Evolutionary conservation across 495 filamentous ascomycete genomes (phyloP).

Genomic region (Daldinia concentrica): DNA sequence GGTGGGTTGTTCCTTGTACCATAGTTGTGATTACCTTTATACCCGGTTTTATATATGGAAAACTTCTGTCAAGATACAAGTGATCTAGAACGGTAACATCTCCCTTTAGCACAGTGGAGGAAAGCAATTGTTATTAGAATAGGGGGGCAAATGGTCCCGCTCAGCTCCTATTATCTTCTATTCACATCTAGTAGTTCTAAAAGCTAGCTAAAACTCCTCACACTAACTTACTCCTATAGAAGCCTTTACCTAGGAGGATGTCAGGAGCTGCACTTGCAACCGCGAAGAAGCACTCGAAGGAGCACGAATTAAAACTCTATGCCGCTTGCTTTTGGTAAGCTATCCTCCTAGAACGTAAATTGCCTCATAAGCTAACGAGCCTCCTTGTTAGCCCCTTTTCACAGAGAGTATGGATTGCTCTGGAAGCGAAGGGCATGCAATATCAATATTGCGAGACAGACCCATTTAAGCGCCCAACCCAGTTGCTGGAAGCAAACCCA

Average conservation of each 20-base stretch:
- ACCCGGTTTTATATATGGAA: slow-evolving; percentile 31
- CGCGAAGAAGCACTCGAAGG: slow-evolving; percentile 74
- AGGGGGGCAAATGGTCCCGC: slow-evolving; percentile 6
- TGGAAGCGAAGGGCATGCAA: slow-evolving; percentile 82
- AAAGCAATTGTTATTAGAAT: slow-evolving; percentile 7
- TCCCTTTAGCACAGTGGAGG: slow-evolving; percentile 15
- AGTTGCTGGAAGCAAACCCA: slow-evolving; percentile 86
- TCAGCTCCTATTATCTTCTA: slow-evolving; percentile 3
- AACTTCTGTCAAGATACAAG: slow-evolving; percentile 15
- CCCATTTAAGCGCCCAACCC: slow-evolving; percentile 76
- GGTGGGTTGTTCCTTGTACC: slow-evolving; percentile 62
- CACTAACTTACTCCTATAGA: slow-evolving; percentile 46
- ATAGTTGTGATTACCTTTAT: slow-evolving; percentile 29
- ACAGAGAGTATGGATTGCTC: slow-evolving; percentile 93
- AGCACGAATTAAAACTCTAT: slow-evolving; percentile 80
- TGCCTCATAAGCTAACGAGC: slow-evolving; percentile 22
- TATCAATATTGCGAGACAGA: slow-evolving; percentile 96
- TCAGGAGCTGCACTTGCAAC: slow-evolving; percentile 80
- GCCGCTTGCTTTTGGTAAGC: slow-evolving; percentile 91
- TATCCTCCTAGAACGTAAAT: not conserved
- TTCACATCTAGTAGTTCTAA: not conserved
- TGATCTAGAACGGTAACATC: slow-evolving; percentile 1
- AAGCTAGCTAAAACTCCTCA: not conserved
- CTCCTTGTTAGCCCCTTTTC: slow-evolving; percentile 67
- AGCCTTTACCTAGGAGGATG: slow-evolving; percentile 85